Base-by-base conservation (phyloP, 805 yeast species). In the Sugiyamaella lignohabitans region DNA sequence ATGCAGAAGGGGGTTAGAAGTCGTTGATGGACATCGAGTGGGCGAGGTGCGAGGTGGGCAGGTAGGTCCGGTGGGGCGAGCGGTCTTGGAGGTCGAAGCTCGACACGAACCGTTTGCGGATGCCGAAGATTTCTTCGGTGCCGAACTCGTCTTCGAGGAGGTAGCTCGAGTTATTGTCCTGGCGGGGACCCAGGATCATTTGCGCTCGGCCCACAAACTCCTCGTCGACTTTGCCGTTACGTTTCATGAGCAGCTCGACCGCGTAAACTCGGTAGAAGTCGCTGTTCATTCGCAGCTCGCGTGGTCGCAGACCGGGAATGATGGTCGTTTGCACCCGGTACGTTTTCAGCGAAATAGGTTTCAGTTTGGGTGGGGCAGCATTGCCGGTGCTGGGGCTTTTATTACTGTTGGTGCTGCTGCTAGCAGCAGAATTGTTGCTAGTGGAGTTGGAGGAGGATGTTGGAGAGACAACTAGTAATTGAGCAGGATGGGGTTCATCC, bases 211-310 rank as follows among this genome's bases (percentile, higher is more conserved):
- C 66, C 38, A 47, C 55, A 43, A 61, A 62, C 39, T 53, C 60
- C 6, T 54, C 55, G 43, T 61, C 61, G 21, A 64, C 54, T 46
- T 65, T 65, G 23, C 67, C 68, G 40, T 56, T 50, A 22, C 50
- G 48, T 22, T 66, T 55, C 68, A 64, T 64, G 30, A 56, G 50
- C 23, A 57, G 52, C 45, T 64, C 69, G 38, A 64, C 50, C 2
- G 69, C 69, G 32, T 59, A 54, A 19, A 64, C 48, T 11, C 66
- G 62, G 38, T 63, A 55, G 46, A 63, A 64, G 24, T 59, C 59
- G 18, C 66, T 57, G 48, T 64, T 64, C 53, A 61, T 53, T 8
- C 68, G 59, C 14, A 57, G 54, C 42, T 61, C 65, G 14, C 66
- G 61, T 2, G 65, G 62, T 4, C 64, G 56, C 8, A 52, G 34